Evolutionary conservation across 139 green algal species (phyloP), one percentile per base, ranked within the genome.

Genomic region (Zygnema cylindricum): DNA sequence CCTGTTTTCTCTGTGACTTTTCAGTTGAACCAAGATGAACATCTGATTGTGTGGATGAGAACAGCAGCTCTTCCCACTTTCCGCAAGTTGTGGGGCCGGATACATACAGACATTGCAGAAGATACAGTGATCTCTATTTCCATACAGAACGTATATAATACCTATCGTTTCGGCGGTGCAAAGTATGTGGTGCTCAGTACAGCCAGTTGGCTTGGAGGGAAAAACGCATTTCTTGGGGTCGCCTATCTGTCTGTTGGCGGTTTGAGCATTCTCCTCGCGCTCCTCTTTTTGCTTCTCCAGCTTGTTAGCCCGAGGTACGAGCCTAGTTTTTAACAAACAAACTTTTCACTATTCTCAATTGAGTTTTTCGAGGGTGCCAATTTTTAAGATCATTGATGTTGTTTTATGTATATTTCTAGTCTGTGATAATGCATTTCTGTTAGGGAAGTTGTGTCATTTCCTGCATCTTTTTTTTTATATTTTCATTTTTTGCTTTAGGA

Each of bases 1-100:
- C n/a, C n/a, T n/a, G n/a, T n/a, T n/a, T n/a, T n/a, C n/a, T n/a
- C n/a, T n/a, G n/a, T n/a, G n/a, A n/a, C n/a, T n/a, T n/a, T 23
- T n/a, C 85, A 87, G 81, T 54, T 91, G 79, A 33, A 89, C 43
- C 25, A 97, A 55, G 93, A 97, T 76, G 92, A 99, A 93, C 96
- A 96, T 43, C 96, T 98, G 88, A 96, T 99, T 69, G 95, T 98
- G 41, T 99, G 97, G 97, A 97, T 98, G 96, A 92, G 96, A 36
- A 94, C 95, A 2, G 94, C 94, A 7, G 95, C 95, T 0, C 69
- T 92, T 55, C 89, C 91, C 22, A 90, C 77, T 0, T 93, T 96
- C 71, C 89, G 94, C 43, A 98, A 98, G 89, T 89, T 97, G 32
- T 98, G 93, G 76, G 95, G 92, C 30, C 33, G 54, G n/a, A 96